phyloP scores from a whole-genome alignment of 1,139 yeast genomes.

The Hyphopichia pseudoburtonii region DNA sequence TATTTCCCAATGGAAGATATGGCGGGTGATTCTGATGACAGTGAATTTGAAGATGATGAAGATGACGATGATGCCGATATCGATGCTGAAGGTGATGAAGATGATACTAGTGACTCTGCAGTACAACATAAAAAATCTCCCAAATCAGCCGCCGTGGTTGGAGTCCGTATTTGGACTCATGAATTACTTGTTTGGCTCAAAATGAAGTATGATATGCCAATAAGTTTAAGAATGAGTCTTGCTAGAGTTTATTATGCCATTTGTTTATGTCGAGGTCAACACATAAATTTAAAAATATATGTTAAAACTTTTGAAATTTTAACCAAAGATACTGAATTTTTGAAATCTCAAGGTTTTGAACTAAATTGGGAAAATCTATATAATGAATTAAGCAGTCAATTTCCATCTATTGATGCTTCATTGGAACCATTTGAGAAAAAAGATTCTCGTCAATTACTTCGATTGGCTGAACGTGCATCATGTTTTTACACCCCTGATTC shows the following conservation, averaged over 20 bases:
- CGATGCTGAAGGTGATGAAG: constrained; percentile 45
- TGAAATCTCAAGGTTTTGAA: constrained; percentile 38
- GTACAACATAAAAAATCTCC: constrained; percentile 59
- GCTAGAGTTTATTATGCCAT: constrained; percentile 74
- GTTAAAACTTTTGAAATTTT: constrained; percentile 64
- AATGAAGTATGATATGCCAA: constrained; percentile 82
- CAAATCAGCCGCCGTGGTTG: constrained; percentile 70
- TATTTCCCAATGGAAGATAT: constrained; percentile 29
- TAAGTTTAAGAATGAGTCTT: constrained; percentile 58
- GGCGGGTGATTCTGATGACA: constrained; percentile 38
- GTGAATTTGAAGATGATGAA: constrained; percentile 39
- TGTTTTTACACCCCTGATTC: constrained; percentile 41
- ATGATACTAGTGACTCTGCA: constrained; percentile 31
- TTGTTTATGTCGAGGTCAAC: constrained; percentile 75
- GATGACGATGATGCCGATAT: constrained; percentile 29
- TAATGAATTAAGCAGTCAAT: constrained; percentile 34
- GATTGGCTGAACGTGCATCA: constrained; percentile 50
- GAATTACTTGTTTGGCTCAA: constrained; percentile 79
- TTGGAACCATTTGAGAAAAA: constrained; percentile 38
- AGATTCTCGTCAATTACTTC: constrained; percentile 41
- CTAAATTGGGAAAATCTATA: constrained; percentile 57
- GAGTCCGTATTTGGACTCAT: constrained; percentile 84
- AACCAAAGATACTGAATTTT: constrained; percentile 46
- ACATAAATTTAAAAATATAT: constrained; percentile 59
- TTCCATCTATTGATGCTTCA: constrained; percentile 31